Percentiles rank a stretch among this genome's conserved stretches.
Evolutionary conservation across 257 asterid species (phyloP).

Genomic region (Solanum bukasovii): DNA sequence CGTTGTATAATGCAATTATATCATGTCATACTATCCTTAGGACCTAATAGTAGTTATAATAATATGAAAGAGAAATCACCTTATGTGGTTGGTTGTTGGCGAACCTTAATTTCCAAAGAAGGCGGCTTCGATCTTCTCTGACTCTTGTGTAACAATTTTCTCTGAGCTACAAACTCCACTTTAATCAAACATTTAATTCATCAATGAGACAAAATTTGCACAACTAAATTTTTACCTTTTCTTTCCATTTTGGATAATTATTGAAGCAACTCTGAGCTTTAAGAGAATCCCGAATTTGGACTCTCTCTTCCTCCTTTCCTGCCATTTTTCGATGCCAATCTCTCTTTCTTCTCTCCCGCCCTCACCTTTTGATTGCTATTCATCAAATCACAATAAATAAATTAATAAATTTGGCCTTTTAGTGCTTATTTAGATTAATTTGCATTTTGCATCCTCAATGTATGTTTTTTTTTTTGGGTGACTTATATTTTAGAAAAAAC

Average conservation of each 20-base stretch:
- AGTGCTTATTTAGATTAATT: not conserved
- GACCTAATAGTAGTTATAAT: too few relatives aligned
- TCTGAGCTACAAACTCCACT: constrained; percentile 44
- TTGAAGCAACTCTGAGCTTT: constrained; percentile 38
- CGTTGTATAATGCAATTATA: not conserved
- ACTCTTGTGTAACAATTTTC: constrained; percentile 83
- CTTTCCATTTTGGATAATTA: constrained; percentile 61
- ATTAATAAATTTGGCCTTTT: not conserved
- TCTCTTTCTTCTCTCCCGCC: not conserved
- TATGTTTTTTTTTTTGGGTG: too few relatives aligned
- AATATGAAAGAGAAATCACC: not conserved
- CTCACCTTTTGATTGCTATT: not conserved
- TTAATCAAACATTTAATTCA: not conserved
- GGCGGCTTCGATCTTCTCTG: constrained; percentile 61
- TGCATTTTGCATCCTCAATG: not conserved
- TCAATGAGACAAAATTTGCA: not conserved
- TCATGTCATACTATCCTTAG: not conserved
- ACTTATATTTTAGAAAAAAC: not conserved
- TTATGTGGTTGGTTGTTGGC: constrained; percentile 24
- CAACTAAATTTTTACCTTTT: constrained; percentile 36
- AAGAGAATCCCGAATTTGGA: constrained; percentile 29
- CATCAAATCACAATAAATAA: not conserved
- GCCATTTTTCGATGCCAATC: constrained; percentile 21
- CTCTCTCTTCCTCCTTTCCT: constrained; percentile 25
- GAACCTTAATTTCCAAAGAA: constrained; percentile 76